Evolutionary conservation across 345 rosid species (phyloP).

Genomic region (Lumnitzera racemosa): DNA sequence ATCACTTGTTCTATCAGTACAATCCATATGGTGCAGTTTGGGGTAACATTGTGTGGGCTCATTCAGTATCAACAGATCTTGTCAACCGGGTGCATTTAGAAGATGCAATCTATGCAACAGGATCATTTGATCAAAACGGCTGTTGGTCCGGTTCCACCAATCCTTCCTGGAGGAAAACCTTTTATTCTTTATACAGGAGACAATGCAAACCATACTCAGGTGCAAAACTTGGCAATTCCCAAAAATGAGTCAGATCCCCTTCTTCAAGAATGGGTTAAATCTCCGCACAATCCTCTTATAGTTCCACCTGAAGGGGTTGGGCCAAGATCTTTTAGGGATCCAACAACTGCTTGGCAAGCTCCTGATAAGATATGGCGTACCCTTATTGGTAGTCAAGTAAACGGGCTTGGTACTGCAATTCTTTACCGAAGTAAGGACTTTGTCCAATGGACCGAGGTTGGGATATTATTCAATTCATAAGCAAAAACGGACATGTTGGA

Average conservation of each 20-base stretch:
- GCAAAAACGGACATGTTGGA: constrained; percentile 44
- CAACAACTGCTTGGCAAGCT: constrained; percentile 47
- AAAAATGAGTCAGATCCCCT: constrained; percentile 38
- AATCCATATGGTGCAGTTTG: constrained; percentile 34
- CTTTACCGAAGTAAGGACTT: constrained; percentile 40
- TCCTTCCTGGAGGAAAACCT: constrained; percentile 28
- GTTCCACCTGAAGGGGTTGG: constrained; percentile 23
- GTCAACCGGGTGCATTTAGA: constrained; percentile 42
- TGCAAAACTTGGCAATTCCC: constrained; percentile 39
- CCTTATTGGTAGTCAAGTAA: constrained; percentile 22
- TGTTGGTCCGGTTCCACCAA: constrained; percentile 56
- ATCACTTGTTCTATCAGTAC: constrained; percentile 45
- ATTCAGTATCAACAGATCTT: constrained; percentile 49
- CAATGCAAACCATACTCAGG: constrained; percentile 21
- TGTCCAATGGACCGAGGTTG: constrained; percentile 24
- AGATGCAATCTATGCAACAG: constrained; percentile 29
- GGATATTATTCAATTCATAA: constrained; percentile 25
- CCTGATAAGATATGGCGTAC: constrained; percentile 30
- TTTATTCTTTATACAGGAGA: constrained; percentile 46
- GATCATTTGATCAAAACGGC: constrained; percentile 33
- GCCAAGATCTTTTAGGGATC: constrained; percentile 43
- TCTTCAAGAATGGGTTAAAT: constrained; percentile 40
- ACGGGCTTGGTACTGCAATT: constrained; percentile 20
- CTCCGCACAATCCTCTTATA: constrained; percentile 32
- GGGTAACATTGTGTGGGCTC: constrained; percentile 63